phyloP scores from a whole-genome alignment of 108 stramenopile species.

The Pseudonitzschia delicatissima region DNA sequence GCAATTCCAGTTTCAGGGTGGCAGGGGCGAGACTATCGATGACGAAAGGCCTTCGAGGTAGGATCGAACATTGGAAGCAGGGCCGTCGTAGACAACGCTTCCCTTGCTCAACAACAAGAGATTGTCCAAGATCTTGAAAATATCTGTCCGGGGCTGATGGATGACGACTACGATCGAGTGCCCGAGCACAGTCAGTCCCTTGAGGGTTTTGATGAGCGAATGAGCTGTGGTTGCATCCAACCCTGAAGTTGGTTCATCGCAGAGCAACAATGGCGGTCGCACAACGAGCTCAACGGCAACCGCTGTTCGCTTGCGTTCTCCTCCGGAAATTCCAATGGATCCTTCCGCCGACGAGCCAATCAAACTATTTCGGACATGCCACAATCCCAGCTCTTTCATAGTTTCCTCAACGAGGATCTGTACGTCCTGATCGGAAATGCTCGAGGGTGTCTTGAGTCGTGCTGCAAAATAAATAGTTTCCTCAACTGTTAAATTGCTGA shows the following conservation, averaged over 20 bases:
- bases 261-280: constrained; percentile 67
- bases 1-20: constrained; percentile 49
- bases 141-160: constrained; percentile 87
- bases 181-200: constrained; percentile 51
- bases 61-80: constrained; percentile 32
- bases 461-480: constrained; percentile 83
- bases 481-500: constrained; percentile 76
- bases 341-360: constrained; percentile 49
- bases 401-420: constrained; percentile 53
- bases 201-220: constrained; percentile 62
- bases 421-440: constrained; percentile 32
- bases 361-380: constrained; percentile 50
- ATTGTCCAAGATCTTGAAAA: constrained; percentile 80
- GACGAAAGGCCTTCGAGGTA: constrained; percentile 63
- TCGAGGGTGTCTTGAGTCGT: constrained; percentile 61
- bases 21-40: constrained; percentile 14
- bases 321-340: constrained; percentile 69
- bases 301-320: constrained; percentile 84
- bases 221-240: constrained; percentile 82
- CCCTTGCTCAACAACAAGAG: constrained; percentile 76
- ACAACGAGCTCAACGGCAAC: constrained; percentile 84
- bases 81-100: constrained; percentile 56
- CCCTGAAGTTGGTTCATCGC: constrained; percentile 82
- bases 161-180: constrained; percentile 84
- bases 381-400: constrained; percentile 56